These are phyloP conservation scores for Cordyceps cateniannulata DNA, from an alignment of 2,329 filamentous ascomycete genomes.

Conservation along the genomic window DNA sequence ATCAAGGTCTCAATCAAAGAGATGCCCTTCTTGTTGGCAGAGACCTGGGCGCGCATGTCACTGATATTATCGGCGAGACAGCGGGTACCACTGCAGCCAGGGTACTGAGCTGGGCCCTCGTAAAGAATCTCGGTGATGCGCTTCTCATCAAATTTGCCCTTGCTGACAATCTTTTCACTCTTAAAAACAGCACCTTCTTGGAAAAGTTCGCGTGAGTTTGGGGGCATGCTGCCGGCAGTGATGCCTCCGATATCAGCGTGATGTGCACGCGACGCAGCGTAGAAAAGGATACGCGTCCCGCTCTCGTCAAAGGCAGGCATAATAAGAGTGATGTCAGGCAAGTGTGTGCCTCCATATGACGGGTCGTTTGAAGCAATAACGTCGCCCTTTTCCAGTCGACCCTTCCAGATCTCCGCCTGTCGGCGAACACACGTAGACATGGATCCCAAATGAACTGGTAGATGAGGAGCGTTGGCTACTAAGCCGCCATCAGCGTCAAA, in stretches of 20 bases:
- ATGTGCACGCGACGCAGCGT: constrained; percentile 72
- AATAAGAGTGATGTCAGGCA: constrained; percentile 75
- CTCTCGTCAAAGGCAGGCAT: constrained; percentile 65
- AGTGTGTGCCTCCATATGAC: constrained; percentile 74
- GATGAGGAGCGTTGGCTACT: constrained; percentile 72
- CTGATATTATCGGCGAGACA: constrained; percentile 77
- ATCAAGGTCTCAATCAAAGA: constrained; percentile 72
- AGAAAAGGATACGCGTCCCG: constrained; percentile 70
- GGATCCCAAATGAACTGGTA: constrained; percentile 73
- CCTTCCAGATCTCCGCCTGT: constrained; percentile 73
- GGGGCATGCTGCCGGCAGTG: constrained; percentile 74
- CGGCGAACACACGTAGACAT: constrained; percentile 78
- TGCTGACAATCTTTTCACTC: constrained; percentile 64
- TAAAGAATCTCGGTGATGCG: constrained; percentile 67
- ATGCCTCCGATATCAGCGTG: constrained; percentile 84
- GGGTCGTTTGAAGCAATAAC: constrained; percentile 81
- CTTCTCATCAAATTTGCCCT: constrained; percentile 72
- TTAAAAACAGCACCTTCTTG: constrained; percentile 59
- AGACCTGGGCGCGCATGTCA: constrained; percentile 76
- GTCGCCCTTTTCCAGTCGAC: constrained; percentile 69
- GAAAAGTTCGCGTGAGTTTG: constrained; percentile 58
- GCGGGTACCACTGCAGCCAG: constrained; percentile 70
- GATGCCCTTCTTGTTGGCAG: constrained; percentile 80
- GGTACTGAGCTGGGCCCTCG: constrained; percentile 65
- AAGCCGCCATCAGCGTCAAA: constrained; percentile 71